Evolutionary conservation across 495 filamentous ascomycete genomes (phyloP).

Genomic region (Penicillium silybi): DNA sequence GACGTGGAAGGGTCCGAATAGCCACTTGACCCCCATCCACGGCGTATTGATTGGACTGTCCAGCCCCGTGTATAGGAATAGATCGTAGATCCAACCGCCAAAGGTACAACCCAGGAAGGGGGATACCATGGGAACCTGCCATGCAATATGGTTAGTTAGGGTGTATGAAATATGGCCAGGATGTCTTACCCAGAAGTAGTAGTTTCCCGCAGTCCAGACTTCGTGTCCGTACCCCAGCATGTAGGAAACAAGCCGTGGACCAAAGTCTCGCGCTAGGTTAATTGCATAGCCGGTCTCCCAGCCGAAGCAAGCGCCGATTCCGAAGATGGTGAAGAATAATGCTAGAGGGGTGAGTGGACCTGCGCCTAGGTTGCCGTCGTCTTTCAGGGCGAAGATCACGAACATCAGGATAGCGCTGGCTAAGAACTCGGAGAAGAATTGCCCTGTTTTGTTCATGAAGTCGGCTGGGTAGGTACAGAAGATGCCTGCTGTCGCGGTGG

Average conservation of each 20-base stretch:
- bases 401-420: constrained; percentile 61
- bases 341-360: constrained; percentile 49
- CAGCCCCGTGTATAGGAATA: constrained; percentile 55
- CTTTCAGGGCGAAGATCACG: constrained; percentile 63
- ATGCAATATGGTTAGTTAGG: not conserved
- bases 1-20: constrained; percentile 22
- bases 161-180: not conserved
- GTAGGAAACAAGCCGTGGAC: constrained; percentile 59
- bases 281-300: constrained; percentile 70
- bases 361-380: constrained; percentile 50
- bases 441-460: constrained; percentile 55
- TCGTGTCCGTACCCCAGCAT: constrained; percentile 59
- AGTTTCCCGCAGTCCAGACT: constrained; percentile 58
- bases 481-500: constrained; percentile 57
- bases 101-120: constrained; percentile 56
- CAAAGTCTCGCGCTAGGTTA: constrained; percentile 64
- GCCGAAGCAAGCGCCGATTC: constrained; percentile 63
- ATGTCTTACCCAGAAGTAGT: constrained; percentile 59
- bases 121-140: constrained; percentile 50
- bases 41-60: constrained; percentile 57
- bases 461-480: constrained; percentile 63
- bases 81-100: constrained; percentile 59
- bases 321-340: constrained; percentile 63
- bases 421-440: constrained; percentile 64
- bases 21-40: constrained; percentile 49